Conservation (phyloP, 768 basidiomycete genomes). For the Tricholoma flavovirens region DNA sequence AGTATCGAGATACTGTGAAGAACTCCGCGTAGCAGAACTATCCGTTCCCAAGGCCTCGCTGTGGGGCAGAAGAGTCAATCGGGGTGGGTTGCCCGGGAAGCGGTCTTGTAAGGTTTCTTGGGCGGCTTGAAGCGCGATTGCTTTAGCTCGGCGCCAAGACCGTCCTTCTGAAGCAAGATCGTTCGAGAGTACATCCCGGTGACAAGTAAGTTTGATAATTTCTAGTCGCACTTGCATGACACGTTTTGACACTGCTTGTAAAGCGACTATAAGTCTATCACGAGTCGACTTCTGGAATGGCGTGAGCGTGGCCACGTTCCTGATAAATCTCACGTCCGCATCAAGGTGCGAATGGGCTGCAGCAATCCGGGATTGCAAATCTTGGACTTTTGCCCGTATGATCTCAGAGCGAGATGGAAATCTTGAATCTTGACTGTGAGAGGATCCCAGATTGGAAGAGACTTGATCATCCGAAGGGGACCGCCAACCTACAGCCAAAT, state of each 20-base stretch:
- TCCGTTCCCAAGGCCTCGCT: slow-evolving; percentile 13
- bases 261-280: slow-evolving; percentile 57
- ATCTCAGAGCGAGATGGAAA: slow-evolving; percentile 51
- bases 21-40: not conserved
- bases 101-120: slow-evolving; percentile 55
- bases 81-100: slow-evolving; percentile 27
- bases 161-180: slow-evolving; percentile 72
- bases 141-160: slow-evolving; percentile 60
- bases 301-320: slow-evolving; percentile 79
- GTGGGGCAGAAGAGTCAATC: slow-evolving; percentile 32
- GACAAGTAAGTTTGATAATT: slow-evolving; percentile 66
- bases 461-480: slow-evolving; percentile 20
- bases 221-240: slow-evolving; percentile 66
- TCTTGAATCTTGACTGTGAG: slow-evolving; percentile 22
- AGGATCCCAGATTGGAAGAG: slow-evolving; percentile 13
- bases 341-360: slow-evolving; percentile 55
- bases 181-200: slow-evolving; percentile 64
- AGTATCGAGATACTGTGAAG: slow-evolving; percentile 13
- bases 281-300: slow-evolving; percentile 86
- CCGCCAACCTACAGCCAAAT: slow-evolving; percentile 48
- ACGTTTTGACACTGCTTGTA: slow-evolving; percentile 59
- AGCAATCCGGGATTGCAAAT: slow-evolving; percentile 56
- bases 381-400: slow-evolving; percentile 54
- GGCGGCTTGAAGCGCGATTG: slow-evolving; percentile 69
- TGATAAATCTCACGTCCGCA: slow-evolving; percentile 61